These are phyloP conservation scores for Penicillium sp. DNA, from an alignment of 2,329 filamentous ascomycete genomes.

Conservation along the genomic window DNA sequence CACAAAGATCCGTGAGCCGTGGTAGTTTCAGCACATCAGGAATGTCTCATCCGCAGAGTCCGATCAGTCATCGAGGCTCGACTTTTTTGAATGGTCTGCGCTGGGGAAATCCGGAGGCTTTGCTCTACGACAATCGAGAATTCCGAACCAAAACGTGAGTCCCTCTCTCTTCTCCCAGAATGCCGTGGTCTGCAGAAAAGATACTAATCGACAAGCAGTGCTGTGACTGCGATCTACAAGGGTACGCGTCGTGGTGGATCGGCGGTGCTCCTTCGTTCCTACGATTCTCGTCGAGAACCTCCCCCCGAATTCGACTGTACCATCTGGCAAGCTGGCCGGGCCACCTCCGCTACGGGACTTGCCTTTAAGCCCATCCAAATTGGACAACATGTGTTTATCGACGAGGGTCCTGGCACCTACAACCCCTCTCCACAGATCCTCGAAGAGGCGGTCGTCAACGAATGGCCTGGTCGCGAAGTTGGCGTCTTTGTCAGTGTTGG, in stretches of 20 bases:
- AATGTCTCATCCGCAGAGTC: conserved; percentile 52
- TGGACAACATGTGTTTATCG: conserved; percentile 87
- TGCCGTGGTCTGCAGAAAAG: not conserved
- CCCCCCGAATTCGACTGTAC: conserved; percentile 88
- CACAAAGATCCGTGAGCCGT: conserved; percentile 65
- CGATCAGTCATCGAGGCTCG: conserved; percentile 50
- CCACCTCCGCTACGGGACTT: conserved; percentile 83
- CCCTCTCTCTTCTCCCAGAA: not conserved
- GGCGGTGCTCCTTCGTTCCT: conserved; percentile 76
- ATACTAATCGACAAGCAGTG: conserved; percentile 47
- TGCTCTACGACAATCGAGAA: conserved; percentile 81
- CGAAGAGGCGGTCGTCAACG: conserved; percentile 84
- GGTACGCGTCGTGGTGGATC: conserved; percentile 64
- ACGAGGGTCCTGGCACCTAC: conserved; percentile 85
- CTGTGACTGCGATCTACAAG: conserved; percentile 85
- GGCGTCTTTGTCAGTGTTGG: conserved; percentile 90
- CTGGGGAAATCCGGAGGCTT: conserved; percentile 76
- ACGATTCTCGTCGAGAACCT: conserved; percentile 88
- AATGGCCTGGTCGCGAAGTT: conserved; percentile 90
- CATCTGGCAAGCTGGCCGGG: conserved; percentile 93
- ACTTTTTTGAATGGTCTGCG: conserved; percentile 42
- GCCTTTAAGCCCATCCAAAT: conserved; percentile 96
- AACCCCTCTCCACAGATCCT: conserved; percentile 81
- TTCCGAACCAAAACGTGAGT: conserved; percentile 82
- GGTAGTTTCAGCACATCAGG: conserved; percentile 79